Evolutionary conservation across 2,329 filamentous ascomycete species (phyloP).

Genomic region (Alternaria sp.): DNA sequence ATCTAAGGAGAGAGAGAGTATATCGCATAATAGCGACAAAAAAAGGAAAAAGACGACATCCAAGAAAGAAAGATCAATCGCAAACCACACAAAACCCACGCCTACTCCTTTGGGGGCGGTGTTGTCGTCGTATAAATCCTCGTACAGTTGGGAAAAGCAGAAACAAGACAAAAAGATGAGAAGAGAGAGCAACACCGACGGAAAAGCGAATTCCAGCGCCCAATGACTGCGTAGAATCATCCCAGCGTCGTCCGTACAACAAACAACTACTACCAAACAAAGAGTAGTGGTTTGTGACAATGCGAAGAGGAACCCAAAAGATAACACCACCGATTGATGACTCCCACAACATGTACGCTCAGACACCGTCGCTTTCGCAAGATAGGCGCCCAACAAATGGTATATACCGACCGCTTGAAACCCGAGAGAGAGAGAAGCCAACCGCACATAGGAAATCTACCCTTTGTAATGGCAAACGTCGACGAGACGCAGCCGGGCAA

Average conservation of each 20-base stretch:
- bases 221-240: conserved; percentile 48
- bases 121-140: conserved; percentile 34
- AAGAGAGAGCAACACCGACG: conserved; percentile 16
- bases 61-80: conserved; percentile 34
- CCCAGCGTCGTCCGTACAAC: conserved; percentile 43
- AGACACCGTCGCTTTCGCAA: conserved; percentile 49
- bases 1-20: conserved; percentile 11
- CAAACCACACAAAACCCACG: conserved; percentile 13
- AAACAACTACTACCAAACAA: neutral
- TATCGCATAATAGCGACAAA: neutral
- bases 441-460: conserved; percentile 52
- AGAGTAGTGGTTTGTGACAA: conserved; percentile 25
- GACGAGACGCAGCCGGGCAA: conserved; percentile 35
- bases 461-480: conserved; percentile 37
- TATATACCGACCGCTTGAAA: conserved; percentile 50
- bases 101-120: conserved; percentile 15
- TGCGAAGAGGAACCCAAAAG: conserved; percentile 38
- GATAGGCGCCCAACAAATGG: conserved; percentile 46
- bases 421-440: conserved; percentile 28
- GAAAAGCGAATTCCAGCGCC: conserved; percentile 33
- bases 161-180: conserved; percentile 6
- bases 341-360: conserved; percentile 31
- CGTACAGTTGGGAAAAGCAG: conserved; percentile 41
- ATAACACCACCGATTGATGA: conserved; percentile 16
- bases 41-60: conserved; percentile 36